These are phyloP conservation scores for Wallacemonas collosoma DNA, from an alignment of 208 protist species.

Conservation along the genomic window DNA sequence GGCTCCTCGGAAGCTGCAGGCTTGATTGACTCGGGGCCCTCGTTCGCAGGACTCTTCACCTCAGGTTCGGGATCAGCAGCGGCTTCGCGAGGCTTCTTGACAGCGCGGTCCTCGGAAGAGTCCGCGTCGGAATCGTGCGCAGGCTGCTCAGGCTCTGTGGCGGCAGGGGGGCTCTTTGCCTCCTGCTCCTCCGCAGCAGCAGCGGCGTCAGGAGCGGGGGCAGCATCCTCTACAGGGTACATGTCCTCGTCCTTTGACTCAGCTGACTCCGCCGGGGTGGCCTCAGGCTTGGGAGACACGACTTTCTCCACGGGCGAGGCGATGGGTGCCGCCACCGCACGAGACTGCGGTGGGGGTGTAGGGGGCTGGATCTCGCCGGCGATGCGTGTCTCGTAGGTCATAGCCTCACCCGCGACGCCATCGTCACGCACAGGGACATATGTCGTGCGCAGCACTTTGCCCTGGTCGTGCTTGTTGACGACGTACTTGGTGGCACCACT, in stretches of 20 bases:
- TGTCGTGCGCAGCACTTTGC: conserved; percentile 77
- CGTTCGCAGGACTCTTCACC: conserved; percentile 6
- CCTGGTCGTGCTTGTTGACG: conserved; percentile 61
- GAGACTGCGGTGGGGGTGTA: conserved; percentile 11
- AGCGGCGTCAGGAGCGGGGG: not conserved
- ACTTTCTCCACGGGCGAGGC: not conserved
- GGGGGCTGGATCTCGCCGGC: conserved; percentile 22
- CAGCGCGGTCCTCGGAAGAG: conserved; percentile 2
- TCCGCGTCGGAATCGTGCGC: conserved; percentile 6
- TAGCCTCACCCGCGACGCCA: conserved; percentile 64
- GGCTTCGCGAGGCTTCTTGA: not conserved
- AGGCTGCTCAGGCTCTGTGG: conserved; percentile 2
- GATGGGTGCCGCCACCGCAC: conserved; percentile 7
- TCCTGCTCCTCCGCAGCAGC: conserved; percentile 14
- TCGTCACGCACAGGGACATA: conserved; percentile 88
- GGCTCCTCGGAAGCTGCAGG: conserved; percentile 1
- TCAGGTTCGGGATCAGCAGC: conserved; percentile 2
- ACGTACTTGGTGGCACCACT: conserved; percentile 53
- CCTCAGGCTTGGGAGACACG: not conserved
- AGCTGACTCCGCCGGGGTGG: not conserved
- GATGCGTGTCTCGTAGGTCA: conserved; percentile 63
- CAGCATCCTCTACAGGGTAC: conserved; percentile 7
- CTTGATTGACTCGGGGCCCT: not conserved
- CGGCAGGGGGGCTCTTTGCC: not conserved
- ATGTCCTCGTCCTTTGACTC: conserved; percentile 1